Conservation (phyloP, 208 protist genomes). For the Trypanosomatidae sp. region DNA sequence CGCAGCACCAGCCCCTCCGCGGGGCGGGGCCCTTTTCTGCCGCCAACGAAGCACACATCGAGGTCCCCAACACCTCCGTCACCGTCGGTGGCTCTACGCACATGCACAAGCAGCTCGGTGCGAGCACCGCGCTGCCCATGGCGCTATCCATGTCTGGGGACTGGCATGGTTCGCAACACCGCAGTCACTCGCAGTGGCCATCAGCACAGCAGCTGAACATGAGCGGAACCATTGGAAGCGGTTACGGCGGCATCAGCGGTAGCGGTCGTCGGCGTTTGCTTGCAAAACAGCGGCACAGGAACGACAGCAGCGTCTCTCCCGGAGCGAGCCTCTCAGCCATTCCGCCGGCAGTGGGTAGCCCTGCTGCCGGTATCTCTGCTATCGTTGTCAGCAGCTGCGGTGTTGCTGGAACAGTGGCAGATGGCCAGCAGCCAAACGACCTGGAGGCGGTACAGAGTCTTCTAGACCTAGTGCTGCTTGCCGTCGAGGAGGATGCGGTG, state of each 20-base stretch:
- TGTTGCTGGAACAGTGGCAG: conserved; percentile 6
- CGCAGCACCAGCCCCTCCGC: background rate
- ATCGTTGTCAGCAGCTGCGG: background rate
- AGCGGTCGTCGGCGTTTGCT: background rate
- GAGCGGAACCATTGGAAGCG: conserved; percentile 9
- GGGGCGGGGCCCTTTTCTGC: background rate
- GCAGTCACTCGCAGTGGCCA: background rate
- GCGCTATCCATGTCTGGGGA: conserved; percentile 1
- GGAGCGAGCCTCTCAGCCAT: conserved; percentile 2
- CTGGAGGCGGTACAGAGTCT: conserved; percentile 75
- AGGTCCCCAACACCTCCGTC: background rate
- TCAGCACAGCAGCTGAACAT: background rate
- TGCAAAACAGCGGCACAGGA: background rate
- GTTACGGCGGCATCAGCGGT: conserved; percentile 5
- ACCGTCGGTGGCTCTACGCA: background rate
- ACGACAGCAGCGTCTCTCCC: background rate
- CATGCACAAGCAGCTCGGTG: background rate
- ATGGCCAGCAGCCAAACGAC: conserved; percentile 18
- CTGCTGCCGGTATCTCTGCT: background rate
- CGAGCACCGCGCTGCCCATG: background rate
- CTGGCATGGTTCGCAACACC: background rate
- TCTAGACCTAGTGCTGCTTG: conserved; percentile 81
- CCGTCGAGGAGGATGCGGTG: conserved; percentile 78
- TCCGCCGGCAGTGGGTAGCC: background rate
- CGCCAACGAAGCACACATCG: background rate